phyloP scores from a whole-genome alignment of 192 early-diverging fungal genomes.

The Powellomyces hirtus region DNA sequence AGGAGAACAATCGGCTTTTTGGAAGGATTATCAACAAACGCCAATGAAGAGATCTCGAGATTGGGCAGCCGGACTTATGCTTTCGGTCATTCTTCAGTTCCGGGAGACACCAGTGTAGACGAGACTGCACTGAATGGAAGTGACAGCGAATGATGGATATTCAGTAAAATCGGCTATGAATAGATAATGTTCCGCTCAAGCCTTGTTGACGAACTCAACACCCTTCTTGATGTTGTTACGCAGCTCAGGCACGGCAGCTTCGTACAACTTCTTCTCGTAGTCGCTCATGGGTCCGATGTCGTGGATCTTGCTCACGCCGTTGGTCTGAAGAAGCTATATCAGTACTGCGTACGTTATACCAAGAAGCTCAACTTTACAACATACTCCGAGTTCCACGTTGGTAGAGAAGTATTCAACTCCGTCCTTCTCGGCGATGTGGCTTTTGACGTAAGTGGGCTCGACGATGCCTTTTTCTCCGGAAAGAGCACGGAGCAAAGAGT shows the following conservation, averaged over 20 bases:
- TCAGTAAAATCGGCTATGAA: no score
- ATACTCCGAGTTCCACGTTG: conserved; percentile 59
- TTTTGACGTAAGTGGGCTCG: conserved; percentile 87
- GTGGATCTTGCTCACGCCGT: conserved; percentile 85
- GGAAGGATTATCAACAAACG: conserved; percentile 68
- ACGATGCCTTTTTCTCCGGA: conserved; percentile 77
- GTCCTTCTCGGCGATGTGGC: conserved; percentile 57
- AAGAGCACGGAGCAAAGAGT: conserved; percentile 82
- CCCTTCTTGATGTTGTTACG: conserved; percentile 89
- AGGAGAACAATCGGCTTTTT: conserved; percentile 93
- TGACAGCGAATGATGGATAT: no score
- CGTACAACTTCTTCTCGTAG: conserved; percentile 81
- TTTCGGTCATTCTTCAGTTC: no score
- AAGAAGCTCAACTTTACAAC: not conserved
- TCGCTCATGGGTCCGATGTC: conserved; percentile 68
- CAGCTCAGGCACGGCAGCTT: conserved; percentile 72
- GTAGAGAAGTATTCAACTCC: conserved; percentile 62
- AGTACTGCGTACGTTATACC: not conserved
- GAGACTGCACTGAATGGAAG: no score
- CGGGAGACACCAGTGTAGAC: no score
- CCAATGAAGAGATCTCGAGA: conserved; percentile 79
- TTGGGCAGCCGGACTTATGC: conserved; percentile 49
- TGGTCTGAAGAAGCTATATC: not conserved
- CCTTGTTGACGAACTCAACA: conserved; percentile 71
- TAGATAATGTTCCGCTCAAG: no score